Percentiles rank a stretch among this genome's conserved stretches.
These are phyloP conservation scores for Fusarium euwallaceae DNA, from an alignment of 2,329 filamentous ascomycete species.

Conservation along the genomic window DNA sequence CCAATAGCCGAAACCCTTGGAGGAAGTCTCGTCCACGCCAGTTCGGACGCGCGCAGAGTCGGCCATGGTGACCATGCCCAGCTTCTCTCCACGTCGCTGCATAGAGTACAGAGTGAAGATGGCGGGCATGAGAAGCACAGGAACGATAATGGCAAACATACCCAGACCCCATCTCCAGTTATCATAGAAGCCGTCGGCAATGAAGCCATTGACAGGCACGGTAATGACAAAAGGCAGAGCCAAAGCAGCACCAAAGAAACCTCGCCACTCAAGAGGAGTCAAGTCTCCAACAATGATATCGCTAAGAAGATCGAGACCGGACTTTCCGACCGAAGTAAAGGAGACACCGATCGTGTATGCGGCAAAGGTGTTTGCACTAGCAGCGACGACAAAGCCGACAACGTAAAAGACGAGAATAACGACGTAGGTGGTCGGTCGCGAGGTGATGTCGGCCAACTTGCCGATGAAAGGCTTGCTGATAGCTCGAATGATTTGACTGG, in stretches of 20 bases:
- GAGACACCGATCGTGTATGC: conserved; percentile 54
- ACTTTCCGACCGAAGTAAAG: conserved; percentile 55
- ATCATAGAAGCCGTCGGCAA: conserved; percentile 55
- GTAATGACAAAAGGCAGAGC: conserved; percentile 53
- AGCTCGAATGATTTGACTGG: conserved; percentile 53
- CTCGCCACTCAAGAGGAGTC: conserved; percentile 53
- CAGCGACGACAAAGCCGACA: conserved; percentile 52
- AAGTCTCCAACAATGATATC: conserved; percentile 53
- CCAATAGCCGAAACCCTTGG: conserved; percentile 47
- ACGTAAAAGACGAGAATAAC: conserved; percentile 56
- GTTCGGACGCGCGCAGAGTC: conserved; percentile 41
- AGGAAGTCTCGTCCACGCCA: conserved; percentile 43
- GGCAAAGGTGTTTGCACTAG: conserved; percentile 45
- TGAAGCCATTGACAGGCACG: conserved; percentile 57
- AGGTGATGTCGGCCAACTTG: conserved; percentile 55
- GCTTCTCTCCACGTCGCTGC: conserved; percentile 68
- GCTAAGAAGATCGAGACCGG: conserved; percentile 50
- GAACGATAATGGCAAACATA: conserved; percentile 72
- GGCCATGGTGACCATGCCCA: conserved; percentile 59
- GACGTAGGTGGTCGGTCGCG: conserved; percentile 55
- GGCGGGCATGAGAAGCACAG: conserved; percentile 68
- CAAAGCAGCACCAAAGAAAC: conserved; percentile 52
- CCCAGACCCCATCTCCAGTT: conserved; percentile 64
- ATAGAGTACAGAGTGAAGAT: conserved; percentile 66
- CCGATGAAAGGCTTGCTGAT: conserved; percentile 56